These are phyloP conservation scores for Acacia concinna DNA, from an alignment of 331 rosid genomes.

Conservation along the genomic window DNA sequence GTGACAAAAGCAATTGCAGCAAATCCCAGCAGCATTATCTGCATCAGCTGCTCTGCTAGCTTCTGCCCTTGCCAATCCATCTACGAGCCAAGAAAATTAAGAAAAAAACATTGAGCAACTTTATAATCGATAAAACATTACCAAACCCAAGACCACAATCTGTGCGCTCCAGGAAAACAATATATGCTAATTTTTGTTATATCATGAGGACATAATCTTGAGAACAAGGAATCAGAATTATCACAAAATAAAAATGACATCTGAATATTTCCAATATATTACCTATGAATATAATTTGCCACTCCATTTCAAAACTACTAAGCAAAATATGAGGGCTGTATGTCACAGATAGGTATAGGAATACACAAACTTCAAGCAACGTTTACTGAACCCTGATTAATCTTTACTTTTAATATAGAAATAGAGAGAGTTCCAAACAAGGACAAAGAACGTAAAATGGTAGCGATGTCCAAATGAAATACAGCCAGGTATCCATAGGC, in stretches of 20 bases:
- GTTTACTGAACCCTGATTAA: neutral
- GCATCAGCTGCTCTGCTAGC: constrained; percentile 92
- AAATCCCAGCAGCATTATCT: constrained; percentile 65
- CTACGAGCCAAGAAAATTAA: constrained; percentile 32
- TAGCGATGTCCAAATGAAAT: neutral
- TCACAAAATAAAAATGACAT: neutral
- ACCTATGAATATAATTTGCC: neutral
- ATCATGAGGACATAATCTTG: neutral
- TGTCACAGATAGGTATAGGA: neutral
- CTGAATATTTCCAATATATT: neutral
- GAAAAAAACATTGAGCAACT: neutral
- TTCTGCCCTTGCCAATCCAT: constrained; percentile 99
- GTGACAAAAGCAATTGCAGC: constrained; percentile 61
- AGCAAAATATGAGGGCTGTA: constrained; percentile 21
- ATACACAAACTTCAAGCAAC: neutral
- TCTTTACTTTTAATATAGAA: neutral
- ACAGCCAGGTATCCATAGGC: neutral
- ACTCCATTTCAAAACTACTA: neutral
- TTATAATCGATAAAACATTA: neutral
- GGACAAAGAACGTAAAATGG: neutral
- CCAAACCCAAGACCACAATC: neutral
- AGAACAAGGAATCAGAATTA: neutral
- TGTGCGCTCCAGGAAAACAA: neutral
- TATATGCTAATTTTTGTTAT: neutral
- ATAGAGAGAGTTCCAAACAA: neutral